Evolutionary conservation across 2,329 filamentous ascomycete species (phyloP), one percentile per base, ranked within the genome.

Genomic region (Aspergillus oerlinghausenensis): DNA sequence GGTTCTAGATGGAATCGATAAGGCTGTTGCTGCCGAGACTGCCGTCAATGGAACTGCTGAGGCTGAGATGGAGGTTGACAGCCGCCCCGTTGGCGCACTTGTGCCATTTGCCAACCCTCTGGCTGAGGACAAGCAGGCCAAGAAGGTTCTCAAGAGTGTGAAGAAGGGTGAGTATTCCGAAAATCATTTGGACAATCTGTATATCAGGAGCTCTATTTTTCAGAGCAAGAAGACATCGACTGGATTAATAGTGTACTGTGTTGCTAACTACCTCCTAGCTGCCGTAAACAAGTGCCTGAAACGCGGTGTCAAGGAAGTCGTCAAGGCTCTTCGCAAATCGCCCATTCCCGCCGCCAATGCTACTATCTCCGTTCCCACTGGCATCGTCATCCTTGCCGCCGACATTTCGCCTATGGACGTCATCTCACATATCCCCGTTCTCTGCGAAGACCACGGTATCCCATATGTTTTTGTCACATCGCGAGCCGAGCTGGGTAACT

Each of bases 371-470:
- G 81, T 86, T 69, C 87, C 89, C 48, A 83, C 86, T 64, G 83
- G 80, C 61, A 83, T 99, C 65, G 91, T 97, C 68, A 82, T 99
- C 74, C 90, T 99, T 66, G 94, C 94, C 38, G 94, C 90, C 67
- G 94, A 99, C 77, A 97, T 99, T 80, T 96, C 90, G 53, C 94
- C 94, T 64, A 93, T 94, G 87, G 94, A 99, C 77, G 94, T 99
- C 74, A 97, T 99, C 79, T 94, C 90, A 59, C 94, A 99, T 79
- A 90, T 99, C 64, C 94, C 94, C 68, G 90, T 99, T 56, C 88
- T 97, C 57, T 97, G 94, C 83, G 94, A 99, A 80, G 93, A 97
- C 79, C 92, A 97, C 83, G 90, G 90, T 77, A 90, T 97, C 59
- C 94, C 94, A 35, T 99, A 97, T 80, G 86, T 99, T 76, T 99